Percentiles rank a stretch among this genome's conserved stretches.
phyloP scores from a whole-genome alignment of 1,284 basidiomycete genomes.

The Apiotrichum veenhuisii region DNA sequence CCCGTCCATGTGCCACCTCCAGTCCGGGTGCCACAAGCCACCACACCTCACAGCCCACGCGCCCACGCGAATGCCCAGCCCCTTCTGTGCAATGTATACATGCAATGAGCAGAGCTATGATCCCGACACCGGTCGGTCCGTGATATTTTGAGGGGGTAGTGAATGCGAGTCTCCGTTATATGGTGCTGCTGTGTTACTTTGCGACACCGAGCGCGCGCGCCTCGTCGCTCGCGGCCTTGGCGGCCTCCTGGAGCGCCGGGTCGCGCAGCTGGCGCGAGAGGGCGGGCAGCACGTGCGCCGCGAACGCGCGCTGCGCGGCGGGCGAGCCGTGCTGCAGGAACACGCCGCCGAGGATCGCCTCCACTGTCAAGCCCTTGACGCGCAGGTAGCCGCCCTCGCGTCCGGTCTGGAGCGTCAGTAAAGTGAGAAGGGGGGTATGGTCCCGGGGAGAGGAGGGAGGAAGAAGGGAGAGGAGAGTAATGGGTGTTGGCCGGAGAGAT shows the following conservation, averaged over 20 bases:
- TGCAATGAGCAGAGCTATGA: constrained; percentile 5
- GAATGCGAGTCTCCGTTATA: no score
- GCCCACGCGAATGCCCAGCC: background rate
- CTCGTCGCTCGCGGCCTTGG: constrained; percentile 21
- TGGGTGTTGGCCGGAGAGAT: background rate
- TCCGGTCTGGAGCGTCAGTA: constrained; percentile 22
- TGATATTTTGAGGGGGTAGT: background rate
- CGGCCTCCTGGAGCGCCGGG: constrained; percentile 33
- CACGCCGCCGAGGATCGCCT: constrained; percentile 45
- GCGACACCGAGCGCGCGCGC: constrained; percentile 12
- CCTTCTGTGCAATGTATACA: constrained; percentile 2
- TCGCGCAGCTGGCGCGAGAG: constrained; percentile 38
- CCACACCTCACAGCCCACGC: background rate
- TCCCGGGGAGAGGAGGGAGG: background rate
- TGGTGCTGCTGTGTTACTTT: background rate
- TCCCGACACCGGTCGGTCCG: background rate
- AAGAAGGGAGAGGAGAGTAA: background rate
- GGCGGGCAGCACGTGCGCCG: constrained; percentile 40
- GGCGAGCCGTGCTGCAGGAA: constrained; percentile 45
- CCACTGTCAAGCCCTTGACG: constrained; percentile 41
- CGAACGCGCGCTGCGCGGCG: constrained; percentile 48
- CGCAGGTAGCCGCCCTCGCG: constrained; percentile 20
- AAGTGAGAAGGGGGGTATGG: no score
- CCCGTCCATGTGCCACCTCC: no score
- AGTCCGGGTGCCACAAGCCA: no score